Evolutionary conservation across 305 asterid species (phyloP), one percentile per base, ranked within the genome.

Genomic region (Fraxinus nigra): DNA sequence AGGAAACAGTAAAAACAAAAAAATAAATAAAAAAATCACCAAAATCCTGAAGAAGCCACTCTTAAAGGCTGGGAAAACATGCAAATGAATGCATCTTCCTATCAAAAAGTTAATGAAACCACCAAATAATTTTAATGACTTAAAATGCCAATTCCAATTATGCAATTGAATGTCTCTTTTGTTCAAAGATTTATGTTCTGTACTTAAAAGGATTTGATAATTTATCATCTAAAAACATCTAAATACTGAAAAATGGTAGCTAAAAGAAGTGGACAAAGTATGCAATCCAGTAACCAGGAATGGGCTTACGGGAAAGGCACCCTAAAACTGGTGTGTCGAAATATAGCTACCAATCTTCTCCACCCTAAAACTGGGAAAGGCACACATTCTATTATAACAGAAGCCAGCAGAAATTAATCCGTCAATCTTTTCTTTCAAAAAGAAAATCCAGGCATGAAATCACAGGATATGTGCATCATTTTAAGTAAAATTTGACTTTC

Each of bases 381-480:
- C 14, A 56, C 56, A 63, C 10, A 59, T 33, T 54, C 35, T 61
- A 72, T 70, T 76, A 30, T 32, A 74, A 67, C 14, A 79, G 75
- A 33, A 11, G 38, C 77, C 74, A 9, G 16, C 16, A 80, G 32
- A 54, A 61, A 75, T 26, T 22, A 34, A 5, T 9, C 18, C 54
- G 14, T 61, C 20, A 20, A 76, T 65, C 11, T 26, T 10, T 67
- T 28, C 35, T 67, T 67, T 61, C 33, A 61, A 61, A 63, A 67
- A 10, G 14, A 61, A 61, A 28, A 9, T 67, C 11, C n/a, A 80
- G 61, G 82, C 46, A 84, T 20, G 65, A 22, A 28, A 26, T 63
- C 7, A 6, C 7, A 13, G 79, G 79, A 84, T 20, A 83, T 5
- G 51, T 34, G 56, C 43, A 75, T 33, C 80, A 43, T 70, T 46